These are phyloP conservation scores for Pyrenopolyporus hunteri DNA, from an alignment of 495 filamentous ascomycete species.

Conservation along the genomic window DNA sequence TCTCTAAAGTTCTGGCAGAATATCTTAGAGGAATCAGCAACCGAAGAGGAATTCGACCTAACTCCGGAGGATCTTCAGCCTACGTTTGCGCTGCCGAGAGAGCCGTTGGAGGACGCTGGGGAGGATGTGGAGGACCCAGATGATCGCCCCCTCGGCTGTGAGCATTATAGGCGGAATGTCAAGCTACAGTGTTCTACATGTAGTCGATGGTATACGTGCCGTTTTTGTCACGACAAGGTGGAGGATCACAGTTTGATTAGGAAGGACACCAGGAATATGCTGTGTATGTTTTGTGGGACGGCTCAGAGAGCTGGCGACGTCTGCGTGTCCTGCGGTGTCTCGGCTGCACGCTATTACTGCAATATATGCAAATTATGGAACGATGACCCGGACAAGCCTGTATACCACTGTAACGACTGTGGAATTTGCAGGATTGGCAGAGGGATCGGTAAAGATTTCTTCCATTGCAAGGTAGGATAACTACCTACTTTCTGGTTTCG, in stretches of 20 bases:
- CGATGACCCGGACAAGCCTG: slow-evolving; percentile 85
- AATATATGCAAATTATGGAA: slow-evolving; percentile 96
- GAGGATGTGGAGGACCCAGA: slow-evolving; percentile 52
- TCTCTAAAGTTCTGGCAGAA: slow-evolving; percentile 52
- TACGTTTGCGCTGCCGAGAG: slow-evolving; percentile 64
- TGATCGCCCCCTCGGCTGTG: slow-evolving; percentile 70
- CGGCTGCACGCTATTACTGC: slow-evolving; percentile 92
- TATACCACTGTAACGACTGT: slow-evolving; percentile 97
- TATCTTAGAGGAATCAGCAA: slow-evolving; percentile 38
- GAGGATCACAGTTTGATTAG: slow-evolving; percentile 85
- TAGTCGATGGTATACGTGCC: slow-evolving; percentile 91
- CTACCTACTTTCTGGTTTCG: not conserved
- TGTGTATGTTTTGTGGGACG: slow-evolving; percentile 94
- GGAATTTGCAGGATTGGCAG: slow-evolving; percentile 92
- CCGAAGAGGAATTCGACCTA: slow-evolving; percentile 66
- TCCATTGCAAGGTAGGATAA: slow-evolving; percentile 87
- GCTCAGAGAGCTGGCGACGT: slow-evolving; percentile 81
- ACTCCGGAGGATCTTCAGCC: slow-evolving; percentile 72
- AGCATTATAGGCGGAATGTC: slow-evolving; percentile 94
- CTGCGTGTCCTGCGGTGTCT: slow-evolving; percentile 76
- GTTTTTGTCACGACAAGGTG: slow-evolving; percentile 88
- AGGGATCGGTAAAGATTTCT: slow-evolving; percentile 94
- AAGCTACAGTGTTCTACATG: slow-evolving; percentile 92
- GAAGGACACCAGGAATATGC: slow-evolving; percentile 88
- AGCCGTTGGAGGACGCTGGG: slow-evolving; percentile 21